A percentile compares a stretch with the other conserved stretches of the same genome.
Evolutionary conservation across 805 yeast species (phyloP).

Genomic region (Spathaspora boniae): DNA sequence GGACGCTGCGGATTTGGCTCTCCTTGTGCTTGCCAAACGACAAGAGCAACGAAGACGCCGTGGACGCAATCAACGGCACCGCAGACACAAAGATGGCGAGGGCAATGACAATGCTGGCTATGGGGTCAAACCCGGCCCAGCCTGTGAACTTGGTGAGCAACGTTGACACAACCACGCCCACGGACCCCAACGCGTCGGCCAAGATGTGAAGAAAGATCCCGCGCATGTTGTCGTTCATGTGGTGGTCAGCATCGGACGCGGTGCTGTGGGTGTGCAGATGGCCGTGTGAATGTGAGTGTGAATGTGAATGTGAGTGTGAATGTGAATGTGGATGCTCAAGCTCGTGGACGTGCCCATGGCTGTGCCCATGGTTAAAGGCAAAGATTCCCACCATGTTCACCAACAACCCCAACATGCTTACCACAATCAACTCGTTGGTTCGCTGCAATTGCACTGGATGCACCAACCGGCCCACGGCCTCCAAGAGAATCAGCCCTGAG

Average conservation of each 20-base stretch:
- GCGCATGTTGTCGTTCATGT: conserved; percentile 68
- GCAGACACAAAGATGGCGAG: conserved; percentile 76
- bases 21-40: conserved; percentile 60
- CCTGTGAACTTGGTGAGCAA: conserved; percentile 61
- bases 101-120: conserved; percentile 88
- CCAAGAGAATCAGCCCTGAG: conserved; percentile 81
- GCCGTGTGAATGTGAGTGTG: conserved; percentile 27
- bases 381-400: conserved; percentile 92
- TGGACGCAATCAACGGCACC: conserved; percentile 75
- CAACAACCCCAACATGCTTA: conserved; percentile 75
- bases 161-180: conserved; percentile 93
- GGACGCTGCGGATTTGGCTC: conserved; percentile 54
- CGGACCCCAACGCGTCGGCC: conserved; percentile 96
- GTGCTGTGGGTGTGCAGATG: conserved; percentile 19
- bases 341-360: conserved; percentile 25
- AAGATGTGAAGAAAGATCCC: conserved; percentile 91
- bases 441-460: conserved; percentile 75
- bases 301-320: conserved; percentile 31
- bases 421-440: conserved; percentile 81
- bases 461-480: conserved; percentile 77
- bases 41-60: conserved; percentile 70
- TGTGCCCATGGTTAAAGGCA: conserved; percentile 75
- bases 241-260: conserved; percentile 11
- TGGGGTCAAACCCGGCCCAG: conserved; percentile 84
- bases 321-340: no score